Conservation (phyloP, 345 rosid genomes). For the Euphorbia tirucalli region DNA sequence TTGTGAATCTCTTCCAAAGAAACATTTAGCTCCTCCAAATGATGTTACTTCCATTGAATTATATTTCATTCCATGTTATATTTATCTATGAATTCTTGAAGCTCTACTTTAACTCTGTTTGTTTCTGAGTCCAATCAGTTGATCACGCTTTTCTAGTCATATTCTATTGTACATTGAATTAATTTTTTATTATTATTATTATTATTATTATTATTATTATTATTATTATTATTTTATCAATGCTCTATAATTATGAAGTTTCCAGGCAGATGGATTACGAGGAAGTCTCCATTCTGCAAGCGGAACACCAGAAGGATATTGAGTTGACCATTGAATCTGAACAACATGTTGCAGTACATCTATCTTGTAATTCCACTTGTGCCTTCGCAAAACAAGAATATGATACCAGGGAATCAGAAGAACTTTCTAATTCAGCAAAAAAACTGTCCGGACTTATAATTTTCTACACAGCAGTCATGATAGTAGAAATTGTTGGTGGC, state of each 20-base stretch:
- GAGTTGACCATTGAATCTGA: conserved; percentile 42
- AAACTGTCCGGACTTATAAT: conserved; percentile 54
- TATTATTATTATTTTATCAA: too few species aligned
- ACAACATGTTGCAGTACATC: conserved; percentile 18
- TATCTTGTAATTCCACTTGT: conserved; percentile 35
- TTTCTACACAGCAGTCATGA: conserved; percentile 49
- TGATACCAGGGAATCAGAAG: conserved; percentile 35
- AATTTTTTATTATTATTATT: too few species aligned
- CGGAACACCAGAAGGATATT: too few species aligned
- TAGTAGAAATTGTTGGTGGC: conserved; percentile 70
- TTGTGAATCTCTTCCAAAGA: background rate
- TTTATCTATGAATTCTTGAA: background rate
- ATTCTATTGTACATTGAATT: conserved; percentile 3
- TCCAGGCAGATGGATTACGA: too few species aligned
- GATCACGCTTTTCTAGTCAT: background rate
- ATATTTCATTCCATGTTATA: background rate
- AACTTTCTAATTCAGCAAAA: conserved; percentile 42
- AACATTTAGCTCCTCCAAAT: background rate
- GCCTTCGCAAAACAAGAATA: conserved; percentile 48
- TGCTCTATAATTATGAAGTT: too few species aligned
- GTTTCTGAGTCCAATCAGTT: background rate
- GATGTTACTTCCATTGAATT: background rate
- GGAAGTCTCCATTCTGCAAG: too few species aligned
- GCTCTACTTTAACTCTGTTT: background rate
- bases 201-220: too few species aligned